Evolutionary conservation across 2,329 filamentous ascomycete genomes (phyloP).

Genomic region (Scopulariopsis brevicaulis): DNA sequence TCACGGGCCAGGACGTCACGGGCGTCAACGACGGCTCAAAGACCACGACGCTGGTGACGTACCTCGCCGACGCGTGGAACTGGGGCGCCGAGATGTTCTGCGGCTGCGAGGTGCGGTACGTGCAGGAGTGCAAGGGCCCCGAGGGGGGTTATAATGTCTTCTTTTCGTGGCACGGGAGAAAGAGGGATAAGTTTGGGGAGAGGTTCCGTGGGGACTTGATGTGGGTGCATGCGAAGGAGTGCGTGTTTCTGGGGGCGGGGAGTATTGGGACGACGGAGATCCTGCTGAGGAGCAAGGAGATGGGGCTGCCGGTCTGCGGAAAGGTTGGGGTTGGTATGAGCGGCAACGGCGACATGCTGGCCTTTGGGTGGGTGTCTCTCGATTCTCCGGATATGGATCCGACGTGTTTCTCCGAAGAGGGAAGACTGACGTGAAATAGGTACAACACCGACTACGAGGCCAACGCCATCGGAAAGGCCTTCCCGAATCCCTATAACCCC

Average conservation of each 20-base stretch:
- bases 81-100: constrained; percentile 64
- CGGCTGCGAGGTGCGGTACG: constrained; percentile 52
- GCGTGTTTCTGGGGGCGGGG: constrained; percentile 56
- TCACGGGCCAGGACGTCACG: constrained; percentile 51
- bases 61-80: constrained; percentile 59
- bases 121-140: constrained; percentile 36
- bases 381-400: neutral
- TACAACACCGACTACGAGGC: constrained; percentile 48
- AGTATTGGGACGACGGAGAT: constrained; percentile 56
- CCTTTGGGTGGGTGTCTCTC: constrained; percentile 37
- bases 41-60: constrained; percentile 54
- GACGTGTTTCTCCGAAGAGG: neutral
- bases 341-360: constrained; percentile 56
- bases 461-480: constrained; percentile 41
- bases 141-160: constrained; percentile 48
- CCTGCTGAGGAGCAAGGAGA: constrained; percentile 44
- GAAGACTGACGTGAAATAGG: constrained; percentile 15
- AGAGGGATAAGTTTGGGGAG: constrained; percentile 40
- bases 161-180: constrained; percentile 52
- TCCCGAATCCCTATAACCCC: constrained; percentile 37
- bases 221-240: constrained; percentile 55
- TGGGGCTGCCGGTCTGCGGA: constrained; percentile 46
- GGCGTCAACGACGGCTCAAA: constrained; percentile 60
- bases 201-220: constrained; percentile 48
- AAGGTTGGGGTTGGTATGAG: constrained; percentile 48